phyloP scores from a whole-genome alignment of 2,329 filamentous ascomycete species.

The Penicillium psychrosexuale region DNA sequence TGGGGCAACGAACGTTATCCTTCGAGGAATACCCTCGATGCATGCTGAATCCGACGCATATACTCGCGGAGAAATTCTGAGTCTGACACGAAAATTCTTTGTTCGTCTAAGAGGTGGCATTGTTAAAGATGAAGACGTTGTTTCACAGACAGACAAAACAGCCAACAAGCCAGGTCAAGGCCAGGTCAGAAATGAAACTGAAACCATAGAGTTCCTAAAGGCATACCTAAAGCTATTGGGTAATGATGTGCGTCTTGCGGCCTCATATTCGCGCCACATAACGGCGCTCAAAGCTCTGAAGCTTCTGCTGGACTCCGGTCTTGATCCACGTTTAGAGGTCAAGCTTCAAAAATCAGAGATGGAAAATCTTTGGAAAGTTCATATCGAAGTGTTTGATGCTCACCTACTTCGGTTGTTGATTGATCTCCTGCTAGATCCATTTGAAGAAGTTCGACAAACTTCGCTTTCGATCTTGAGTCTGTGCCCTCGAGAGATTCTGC shows the following conservation, averaged over 20 bases:
- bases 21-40: conserved; percentile 64
- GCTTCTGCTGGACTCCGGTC: conserved; percentile 65
- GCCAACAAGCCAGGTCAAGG: conserved; percentile 15
- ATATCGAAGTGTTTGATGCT: conserved; percentile 43
- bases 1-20: conserved; percentile 61
- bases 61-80: conserved; percentile 75
- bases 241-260: conserved; percentile 70
- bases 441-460: conserved; percentile 76
- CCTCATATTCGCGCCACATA: conserved; percentile 87
- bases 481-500: conserved; percentile 33
- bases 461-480: conserved; percentile 47
- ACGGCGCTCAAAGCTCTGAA: conserved; percentile 70
- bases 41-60: conserved; percentile 84
- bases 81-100: conserved; percentile 71
- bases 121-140: conserved; percentile 29
- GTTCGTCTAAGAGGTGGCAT: conserved; percentile 69
- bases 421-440: conserved; percentile 82
- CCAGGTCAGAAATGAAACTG: conserved; percentile 52
- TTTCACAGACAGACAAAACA: conserved; percentile 22
- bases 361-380: conserved; percentile 52
- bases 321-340: conserved; percentile 51
- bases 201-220: conserved; percentile 55
- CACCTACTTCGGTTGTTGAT: conserved; percentile 57
- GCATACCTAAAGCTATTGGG: conserved; percentile 74
- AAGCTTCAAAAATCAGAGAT: conserved; percentile 49